A percentile compares a stretch with the other conserved stretches of the same genome.
phyloP scores from a whole-genome alignment of 345 rosid genomes.

The Rhizophora mangle region DNA sequence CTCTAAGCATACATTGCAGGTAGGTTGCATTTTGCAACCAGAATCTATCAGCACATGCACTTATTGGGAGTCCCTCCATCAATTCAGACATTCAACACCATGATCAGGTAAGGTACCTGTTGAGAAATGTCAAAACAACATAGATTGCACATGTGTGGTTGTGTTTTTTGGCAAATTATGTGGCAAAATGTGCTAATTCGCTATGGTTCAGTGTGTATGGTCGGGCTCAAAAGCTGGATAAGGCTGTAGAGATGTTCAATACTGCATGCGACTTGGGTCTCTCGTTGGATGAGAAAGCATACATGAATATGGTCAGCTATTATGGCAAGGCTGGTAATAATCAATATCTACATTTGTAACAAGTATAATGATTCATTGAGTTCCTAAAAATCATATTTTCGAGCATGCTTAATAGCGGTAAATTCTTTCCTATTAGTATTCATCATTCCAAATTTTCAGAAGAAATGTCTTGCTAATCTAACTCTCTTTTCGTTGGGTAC shows the following conservation, averaged over 20 bases:
- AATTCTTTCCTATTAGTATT: not conserved
- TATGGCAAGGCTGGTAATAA: constrained; percentile 73
- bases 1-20: constrained; percentile 41
- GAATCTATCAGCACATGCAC: constrained; percentile 60
- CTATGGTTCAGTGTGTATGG: constrained; percentile 71
- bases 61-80: constrained; percentile 52
- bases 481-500: too few species aligned
- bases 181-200: constrained; percentile 16
- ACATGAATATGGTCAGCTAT: constrained; percentile 62
- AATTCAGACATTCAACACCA: constrained; percentile 66
- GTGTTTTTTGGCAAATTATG: constrained; percentile 5
- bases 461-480: not conserved
- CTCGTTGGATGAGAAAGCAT: constrained; percentile 70
- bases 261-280: constrained; percentile 43
- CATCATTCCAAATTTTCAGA: not conserved
- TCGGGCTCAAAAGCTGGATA: constrained; percentile 52
- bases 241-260: constrained; percentile 60
- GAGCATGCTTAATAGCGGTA: not conserved
- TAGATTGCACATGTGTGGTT: not conserved
- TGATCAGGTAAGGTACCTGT: constrained; percentile 60
- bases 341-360: not conserved
- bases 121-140: constrained; percentile 6
- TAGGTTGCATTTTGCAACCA: constrained; percentile 55
- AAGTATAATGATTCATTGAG: not conserved
- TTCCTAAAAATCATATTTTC: not conserved